These are phyloP conservation scores for Sphagnum fallax DNA, from an alignment of 228 moss, liverwort and hornwort genomes.

Conservation along the genomic window DNA sequence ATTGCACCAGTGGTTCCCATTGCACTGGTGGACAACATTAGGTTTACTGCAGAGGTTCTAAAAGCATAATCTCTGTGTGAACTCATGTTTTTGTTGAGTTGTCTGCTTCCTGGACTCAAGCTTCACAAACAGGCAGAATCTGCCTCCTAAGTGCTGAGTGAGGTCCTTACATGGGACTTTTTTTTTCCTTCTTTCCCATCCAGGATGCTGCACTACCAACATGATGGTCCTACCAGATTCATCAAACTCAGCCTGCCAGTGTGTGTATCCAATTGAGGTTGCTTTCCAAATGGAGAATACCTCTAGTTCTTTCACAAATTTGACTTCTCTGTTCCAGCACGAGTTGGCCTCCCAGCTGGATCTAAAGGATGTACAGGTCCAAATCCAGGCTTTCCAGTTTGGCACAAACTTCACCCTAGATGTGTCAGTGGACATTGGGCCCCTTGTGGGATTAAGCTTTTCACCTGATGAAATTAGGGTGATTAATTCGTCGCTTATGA, in stretches of 20 bases:
- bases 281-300: conserved; percentile 75
- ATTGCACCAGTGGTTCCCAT: too few relatives aligned
- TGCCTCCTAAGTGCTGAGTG: too few relatives aligned
- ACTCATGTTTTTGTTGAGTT: too few relatives aligned
- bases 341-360: conserved; percentile 66
- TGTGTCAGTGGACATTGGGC: conserved; percentile 75
- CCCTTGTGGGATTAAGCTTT: conserved; percentile 52
- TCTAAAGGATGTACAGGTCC: conserved; percentile 60
- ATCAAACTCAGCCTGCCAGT: conserved; percentile 55
- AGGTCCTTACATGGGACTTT: too few relatives aligned
- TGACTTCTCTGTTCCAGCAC: conserved; percentile 75
- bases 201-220: conserved; percentile 56
- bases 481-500: conserved; percentile 39
- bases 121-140: too few relatives aligned
- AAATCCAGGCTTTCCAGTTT: conserved; percentile 78
- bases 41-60: too few relatives aligned
- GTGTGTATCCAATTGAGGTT: conserved; percentile 79
- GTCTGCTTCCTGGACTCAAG: too few relatives aligned
- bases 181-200: conserved; percentile 5
- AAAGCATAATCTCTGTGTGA: too few relatives aligned
- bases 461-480: conserved; percentile 27
- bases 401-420: conserved; percentile 66
- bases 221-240: conserved; percentile 69
- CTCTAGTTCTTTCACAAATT: conserved; percentile 64
- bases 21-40: too few relatives aligned